Conservation (phyloP, 2,329 filamentous ascomycete species). For the Grosmannia clavigera region DNA sequence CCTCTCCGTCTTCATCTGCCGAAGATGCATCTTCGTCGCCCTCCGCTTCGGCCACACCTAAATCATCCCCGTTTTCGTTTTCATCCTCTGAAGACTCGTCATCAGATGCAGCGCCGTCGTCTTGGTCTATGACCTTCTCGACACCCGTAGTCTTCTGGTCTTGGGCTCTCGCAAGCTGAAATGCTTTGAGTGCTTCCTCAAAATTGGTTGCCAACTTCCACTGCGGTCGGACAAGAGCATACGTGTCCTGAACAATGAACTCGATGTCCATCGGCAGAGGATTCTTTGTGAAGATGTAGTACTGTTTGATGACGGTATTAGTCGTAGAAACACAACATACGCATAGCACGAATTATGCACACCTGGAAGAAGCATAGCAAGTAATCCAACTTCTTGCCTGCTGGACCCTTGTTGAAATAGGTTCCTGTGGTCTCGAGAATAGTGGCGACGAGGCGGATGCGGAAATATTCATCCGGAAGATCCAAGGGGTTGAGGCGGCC, state of each 20-base stretch:
- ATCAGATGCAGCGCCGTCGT: constrained; percentile 7
- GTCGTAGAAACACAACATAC: background rate
- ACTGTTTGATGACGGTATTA: constrained; percentile 31
- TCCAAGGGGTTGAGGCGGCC: constrained; percentile 70
- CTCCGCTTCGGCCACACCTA: constrained; percentile 48
- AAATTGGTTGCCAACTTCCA: constrained; percentile 78
- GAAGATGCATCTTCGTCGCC: constrained; percentile 44
- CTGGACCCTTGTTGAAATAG: constrained; percentile 86
- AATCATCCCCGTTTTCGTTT: constrained; percentile 53
- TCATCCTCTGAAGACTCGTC: constrained; percentile 79
- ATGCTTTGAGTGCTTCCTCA: constrained; percentile 71
- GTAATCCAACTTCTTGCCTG: constrained; percentile 95
- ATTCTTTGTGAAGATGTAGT: constrained; percentile 87
- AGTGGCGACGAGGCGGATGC: constrained; percentile 79
- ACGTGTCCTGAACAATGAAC: constrained; percentile 90
- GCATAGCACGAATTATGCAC: constrained; percentile 10
- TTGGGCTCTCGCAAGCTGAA: constrained; percentile 77
- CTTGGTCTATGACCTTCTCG: constrained; percentile 53
- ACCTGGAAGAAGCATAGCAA: constrained; percentile 92
- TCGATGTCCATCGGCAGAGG: constrained; percentile 92
- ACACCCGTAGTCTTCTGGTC: constrained; percentile 72
- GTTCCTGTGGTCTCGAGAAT: constrained; percentile 90
- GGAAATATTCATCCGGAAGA: constrained; percentile 87
- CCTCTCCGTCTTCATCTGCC: constrained; percentile 49
- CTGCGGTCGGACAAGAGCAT: constrained; percentile 70